Base-by-base conservation (phyloP, 345 rosid genomes). In the Sisymbrium irio region DNA sequence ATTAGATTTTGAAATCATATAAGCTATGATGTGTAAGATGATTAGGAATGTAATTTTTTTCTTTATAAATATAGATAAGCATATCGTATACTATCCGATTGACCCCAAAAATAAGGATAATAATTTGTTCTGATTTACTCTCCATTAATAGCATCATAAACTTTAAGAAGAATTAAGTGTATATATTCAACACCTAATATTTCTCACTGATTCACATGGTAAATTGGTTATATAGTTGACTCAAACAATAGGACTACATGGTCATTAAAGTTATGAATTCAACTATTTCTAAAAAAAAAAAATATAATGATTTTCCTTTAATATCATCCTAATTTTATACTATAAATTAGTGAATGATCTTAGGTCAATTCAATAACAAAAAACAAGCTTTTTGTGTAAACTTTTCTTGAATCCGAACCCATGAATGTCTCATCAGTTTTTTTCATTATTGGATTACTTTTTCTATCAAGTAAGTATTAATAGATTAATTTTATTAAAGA, bases 381-480 rank as follows among this genome's bases (percentile, higher is more conserved):
- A 46, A 13, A 53, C 15, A 65, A 46, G 28, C 7, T 33, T 33
- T 22, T 71, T 7, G 11, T 47, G 50, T 7, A 39, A 71, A 39
- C 32, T 2, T 8, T 42, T 55, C 25, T 33, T 59, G 20, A 74
- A 74, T 35, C 50, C 50, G 45, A 73, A 67, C 50, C 15, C 39
- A 68, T 75, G 79, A 75, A 68, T 32, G 3, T 46, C 45, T 67
- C 78, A 62, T 67, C 78, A 62, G 1, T 18, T 18, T 42, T 53
- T 50, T 51, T 75, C 64, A 22, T 53, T 36, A 58, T 4, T 68
- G 69, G 25, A n/a, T 51, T 75, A 74, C 64, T 68, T 22, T 37
- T 68, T 22, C 18, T 53, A 55, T 68, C 74, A 32, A 68, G 79
- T 75, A 68, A 67, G 78, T 50, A 36, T 36, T 39, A 37, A 27